Conservation (phyloP, 2,329 filamentous ascomycete genomes). For the Claviceps capensis region DNA sequence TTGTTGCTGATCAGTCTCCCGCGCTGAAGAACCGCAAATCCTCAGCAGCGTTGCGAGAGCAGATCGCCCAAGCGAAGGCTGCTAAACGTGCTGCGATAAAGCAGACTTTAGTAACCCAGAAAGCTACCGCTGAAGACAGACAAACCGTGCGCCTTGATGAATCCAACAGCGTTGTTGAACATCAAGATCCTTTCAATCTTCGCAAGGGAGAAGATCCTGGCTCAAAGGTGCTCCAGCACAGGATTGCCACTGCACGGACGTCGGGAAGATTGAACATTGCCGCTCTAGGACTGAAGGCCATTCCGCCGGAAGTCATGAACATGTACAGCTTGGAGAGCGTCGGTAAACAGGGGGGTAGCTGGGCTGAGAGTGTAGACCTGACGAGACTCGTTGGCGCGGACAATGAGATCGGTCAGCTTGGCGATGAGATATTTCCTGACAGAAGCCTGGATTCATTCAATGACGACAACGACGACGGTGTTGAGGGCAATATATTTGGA, state of each 20-base stretch:
- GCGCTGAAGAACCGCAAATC: constrained; percentile 41
- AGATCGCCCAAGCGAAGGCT: constrained; percentile 86
- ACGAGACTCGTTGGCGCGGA: constrained; percentile 75
- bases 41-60: constrained; percentile 69
- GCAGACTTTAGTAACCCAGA: constrained; percentile 15
- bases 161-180: constrained; percentile 36
- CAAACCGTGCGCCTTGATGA: constrained; percentile 32
- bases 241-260: constrained; percentile 57
- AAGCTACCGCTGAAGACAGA: constrained; percentile 8
- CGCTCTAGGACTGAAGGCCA: constrained; percentile 62
- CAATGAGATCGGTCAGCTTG: constrained; percentile 68
- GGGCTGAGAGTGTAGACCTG: constrained; percentile 87
- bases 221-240: constrained; percentile 56
- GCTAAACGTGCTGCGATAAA: constrained; percentile 47
- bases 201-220: constrained; percentile 40
- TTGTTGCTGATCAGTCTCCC: constrained; percentile 8
- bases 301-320: constrained; percentile 69
- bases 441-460: constrained; percentile 39
- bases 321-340: constrained; percentile 77
- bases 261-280: constrained; percentile 82
- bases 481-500: constrained; percentile 62
- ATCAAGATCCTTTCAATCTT: constrained; percentile 59
- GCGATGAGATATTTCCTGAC: constrained; percentile 70
- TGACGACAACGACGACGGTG: constrained; percentile 50
- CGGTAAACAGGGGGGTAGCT: constrained; percentile 50